These are phyloP conservation scores for Ustilago loliicola DNA, from an alignment of 1,284 basidiomycete genomes.

Conservation along the genomic window DNA sequence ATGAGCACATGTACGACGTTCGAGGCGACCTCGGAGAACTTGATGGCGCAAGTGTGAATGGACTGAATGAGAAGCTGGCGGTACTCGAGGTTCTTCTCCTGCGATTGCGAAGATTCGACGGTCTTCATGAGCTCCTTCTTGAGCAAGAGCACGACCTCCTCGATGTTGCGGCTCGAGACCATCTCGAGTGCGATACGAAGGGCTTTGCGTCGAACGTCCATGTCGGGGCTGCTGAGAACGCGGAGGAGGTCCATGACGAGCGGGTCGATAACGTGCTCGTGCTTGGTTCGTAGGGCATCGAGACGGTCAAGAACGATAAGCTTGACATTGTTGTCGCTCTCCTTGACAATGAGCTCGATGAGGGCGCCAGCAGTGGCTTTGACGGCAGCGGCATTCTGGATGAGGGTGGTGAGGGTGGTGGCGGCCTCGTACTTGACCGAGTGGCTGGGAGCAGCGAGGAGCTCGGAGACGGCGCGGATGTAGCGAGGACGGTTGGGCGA, in stretches of 20 bases:
- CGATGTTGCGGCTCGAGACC: constrained; percentile 95
- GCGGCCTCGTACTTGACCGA: constrained; percentile 99
- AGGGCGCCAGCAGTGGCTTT: constrained; percentile 93
- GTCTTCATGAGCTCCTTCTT: constrained; percentile 98
- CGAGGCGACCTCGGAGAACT: constrained; percentile 97
- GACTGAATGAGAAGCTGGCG: constrained; percentile 96
- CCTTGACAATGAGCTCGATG: constrained; percentile 90
- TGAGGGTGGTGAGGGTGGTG: constrained; percentile 91
- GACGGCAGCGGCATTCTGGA: constrained; percentile 94
- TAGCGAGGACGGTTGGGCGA: constrained; percentile 77
- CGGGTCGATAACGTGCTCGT: constrained; percentile 90
- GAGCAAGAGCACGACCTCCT: constrained; percentile 94
- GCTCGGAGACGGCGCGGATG: constrained; percentile 93
- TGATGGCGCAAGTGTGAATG: constrained; percentile 95
- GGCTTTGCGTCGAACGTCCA: constrained; percentile 96
- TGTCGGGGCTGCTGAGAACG: constrained; percentile 90
- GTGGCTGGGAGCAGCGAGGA: constrained; percentile 90
- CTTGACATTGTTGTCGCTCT: constrained; percentile 99
- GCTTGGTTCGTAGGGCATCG: constrained; percentile 84
- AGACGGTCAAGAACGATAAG: constrained; percentile 96
- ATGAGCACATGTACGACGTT: constrained; percentile 96
- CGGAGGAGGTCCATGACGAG: constrained; percentile 97
- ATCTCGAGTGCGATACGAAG: constrained; percentile 90
- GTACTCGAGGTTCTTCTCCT: constrained; percentile 79
- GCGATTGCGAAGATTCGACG: constrained; percentile 75